A percentile compares a stretch with the other conserved stretches of the same genome.
Conservation (phyloP, 768 basidiomycete species). For the Termitomyces sp. region DNA sequence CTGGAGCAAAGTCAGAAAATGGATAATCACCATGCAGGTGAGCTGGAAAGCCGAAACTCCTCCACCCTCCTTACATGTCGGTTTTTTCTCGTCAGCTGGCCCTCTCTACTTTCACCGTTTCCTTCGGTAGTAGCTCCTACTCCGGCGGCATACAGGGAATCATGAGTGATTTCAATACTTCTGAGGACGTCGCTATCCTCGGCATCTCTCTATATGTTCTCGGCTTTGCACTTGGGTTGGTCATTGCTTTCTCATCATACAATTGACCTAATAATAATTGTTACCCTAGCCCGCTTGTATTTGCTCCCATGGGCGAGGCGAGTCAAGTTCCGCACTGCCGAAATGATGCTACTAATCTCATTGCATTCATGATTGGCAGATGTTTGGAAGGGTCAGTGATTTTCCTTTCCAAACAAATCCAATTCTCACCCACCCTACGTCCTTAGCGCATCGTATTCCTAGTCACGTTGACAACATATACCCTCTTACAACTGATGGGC, state of each 20-base stretch:
- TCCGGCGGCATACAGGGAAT: constrained; percentile 47
- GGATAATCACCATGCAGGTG: constrained; percentile 55
- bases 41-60: constrained; percentile 2
- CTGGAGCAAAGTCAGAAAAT: constrained; percentile 46
- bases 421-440: not conserved
- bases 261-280: not conserved
- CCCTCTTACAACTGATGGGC: constrained; percentile 52
- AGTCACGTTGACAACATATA: constrained; percentile 47
- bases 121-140: constrained; percentile 59
- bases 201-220: constrained; percentile 63
- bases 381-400: constrained; percentile 51
- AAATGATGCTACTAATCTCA: constrained; percentile 4
- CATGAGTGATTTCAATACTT: constrained; percentile 43
- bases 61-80: constrained; percentile 5
- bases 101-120: constrained; percentile 52
- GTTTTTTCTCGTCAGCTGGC: constrained; percentile 35
- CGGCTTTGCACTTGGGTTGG: constrained; percentile 57
- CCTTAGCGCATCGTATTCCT: constrained; percentile 51
- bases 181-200: constrained; percentile 50
- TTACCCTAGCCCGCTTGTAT: constrained; percentile 44
- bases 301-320: constrained; percentile 58
- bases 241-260: constrained; percentile 6
- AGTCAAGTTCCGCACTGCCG: constrained; percentile 16
- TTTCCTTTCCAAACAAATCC: not conserved
- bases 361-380: constrained; percentile 24